Percentiles rank a stretch among this genome's conserved stretches.
Evolutionary conservation across 495 filamentous ascomycete species (phyloP).

Genomic region (Daldinia vernicosa): DNA sequence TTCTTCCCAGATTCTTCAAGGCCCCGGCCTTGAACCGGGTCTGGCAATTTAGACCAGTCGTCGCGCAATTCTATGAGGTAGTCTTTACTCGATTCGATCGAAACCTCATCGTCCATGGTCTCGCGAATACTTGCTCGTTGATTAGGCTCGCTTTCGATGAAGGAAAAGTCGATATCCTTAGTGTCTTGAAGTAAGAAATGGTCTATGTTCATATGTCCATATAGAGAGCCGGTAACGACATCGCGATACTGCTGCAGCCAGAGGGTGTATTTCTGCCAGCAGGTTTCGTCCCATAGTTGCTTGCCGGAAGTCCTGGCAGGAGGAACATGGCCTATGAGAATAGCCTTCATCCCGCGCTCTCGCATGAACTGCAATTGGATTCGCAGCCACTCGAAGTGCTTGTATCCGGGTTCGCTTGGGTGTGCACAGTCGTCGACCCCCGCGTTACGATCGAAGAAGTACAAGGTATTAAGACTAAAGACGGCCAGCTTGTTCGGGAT

Average conservation of each 20-base stretch:
- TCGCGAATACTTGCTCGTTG: slow-evolving; percentile 43
- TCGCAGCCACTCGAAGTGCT: slow-evolving; percentile 97
- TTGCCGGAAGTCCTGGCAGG: slow-evolving; percentile 86
- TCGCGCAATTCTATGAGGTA: slow-evolving; percentile 84
- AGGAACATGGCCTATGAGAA: slow-evolving; percentile 92
- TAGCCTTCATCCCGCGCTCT: slow-evolving; percentile 88
- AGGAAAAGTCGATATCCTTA: slow-evolving; percentile 70
- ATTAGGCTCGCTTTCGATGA: slow-evolving; percentile 55
- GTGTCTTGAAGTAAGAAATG: slow-evolving; percentile 96
- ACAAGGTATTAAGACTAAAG: slow-evolving; percentile 96
- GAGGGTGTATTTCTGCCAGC: slow-evolving; percentile 97
- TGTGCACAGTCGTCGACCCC: slow-evolving; percentile 88
- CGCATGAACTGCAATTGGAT: slow-evolving; percentile 87
- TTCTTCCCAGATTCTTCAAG: slow-evolving; percentile 43
- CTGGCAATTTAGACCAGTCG: slow-evolving; percentile 78
- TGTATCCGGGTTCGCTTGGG: slow-evolving; percentile 83
- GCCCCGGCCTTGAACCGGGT: slow-evolving; percentile 56
- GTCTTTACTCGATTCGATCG: slow-evolving; percentile 69
- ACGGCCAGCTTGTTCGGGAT: slow-evolving; percentile 87
- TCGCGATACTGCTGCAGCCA: slow-evolving; percentile 92
- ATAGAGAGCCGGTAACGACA: slow-evolving; percentile 79
- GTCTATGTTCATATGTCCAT: slow-evolving; percentile 98
- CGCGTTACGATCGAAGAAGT: slow-evolving; percentile 91
- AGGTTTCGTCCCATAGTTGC: slow-evolving; percentile 86
- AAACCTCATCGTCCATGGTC: slow-evolving; percentile 64